A percentile compares a stretch with the other conserved stretches of the same genome.
Conservation (phyloP, 139 green algal genomes). For the Coccomyxa sp. region DNA sequence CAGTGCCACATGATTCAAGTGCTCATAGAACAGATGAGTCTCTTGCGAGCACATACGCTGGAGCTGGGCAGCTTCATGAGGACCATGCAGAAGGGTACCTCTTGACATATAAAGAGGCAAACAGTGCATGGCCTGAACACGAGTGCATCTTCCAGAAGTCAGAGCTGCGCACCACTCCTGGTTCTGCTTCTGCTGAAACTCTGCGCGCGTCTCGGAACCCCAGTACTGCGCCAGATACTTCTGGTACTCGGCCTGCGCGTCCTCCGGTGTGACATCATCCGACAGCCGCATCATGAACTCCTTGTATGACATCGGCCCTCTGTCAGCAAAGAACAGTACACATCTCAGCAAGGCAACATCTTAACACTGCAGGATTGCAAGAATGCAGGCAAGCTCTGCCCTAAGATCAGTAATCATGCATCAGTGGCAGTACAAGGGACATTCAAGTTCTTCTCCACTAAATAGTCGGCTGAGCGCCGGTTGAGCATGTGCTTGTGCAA, state of each 20-base stretch:
- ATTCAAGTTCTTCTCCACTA: neutral
- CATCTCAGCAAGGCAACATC: neutral
- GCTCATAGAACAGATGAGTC: no score
- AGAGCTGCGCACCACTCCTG: conserved; percentile 28
- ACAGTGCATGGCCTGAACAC: no score
- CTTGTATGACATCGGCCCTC: conserved; percentile 39
- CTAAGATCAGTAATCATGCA: neutral
- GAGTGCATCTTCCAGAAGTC: no score
- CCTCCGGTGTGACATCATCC: conserved; percentile 52
- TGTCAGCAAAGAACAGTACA: neutral
- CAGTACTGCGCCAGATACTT: conserved; percentile 63
- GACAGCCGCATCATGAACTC: conserved; percentile 47
- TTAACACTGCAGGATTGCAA: neutral
- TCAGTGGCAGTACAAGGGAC: neutral
- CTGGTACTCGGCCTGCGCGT: conserved; percentile 57
- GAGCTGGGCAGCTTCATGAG: no score
- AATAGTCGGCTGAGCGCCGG: neutral
- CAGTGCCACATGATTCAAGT: no score
- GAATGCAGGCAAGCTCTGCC: neutral
- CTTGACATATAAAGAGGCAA: no score
- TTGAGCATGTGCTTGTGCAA: neutral
- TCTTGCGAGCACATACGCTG: no score
- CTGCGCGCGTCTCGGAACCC: conserved; percentile 43
- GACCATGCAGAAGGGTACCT: no score
- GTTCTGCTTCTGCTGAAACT: conserved; percentile 46